phyloP scores from a whole-genome alignment of 768 basidiomycete species.

The Ephemerocybe angulata region DNA sequence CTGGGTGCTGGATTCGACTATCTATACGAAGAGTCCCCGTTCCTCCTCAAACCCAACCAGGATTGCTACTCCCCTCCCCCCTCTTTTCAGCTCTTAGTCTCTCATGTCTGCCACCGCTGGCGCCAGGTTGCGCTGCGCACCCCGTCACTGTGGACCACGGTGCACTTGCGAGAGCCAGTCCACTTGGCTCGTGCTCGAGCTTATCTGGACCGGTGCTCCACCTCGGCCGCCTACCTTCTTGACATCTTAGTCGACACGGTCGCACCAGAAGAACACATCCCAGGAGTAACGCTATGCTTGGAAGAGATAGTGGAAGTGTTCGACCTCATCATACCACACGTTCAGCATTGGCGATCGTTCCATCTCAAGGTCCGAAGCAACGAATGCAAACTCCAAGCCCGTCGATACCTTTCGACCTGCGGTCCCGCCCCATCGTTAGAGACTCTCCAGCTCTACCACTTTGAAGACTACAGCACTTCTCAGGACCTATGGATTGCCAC shows the following conservation, averaged over 20 bases:
- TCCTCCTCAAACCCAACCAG: conserved; percentile 47
- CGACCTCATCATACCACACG: conserved; percentile 40
- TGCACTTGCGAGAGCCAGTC: conserved; percentile 49
- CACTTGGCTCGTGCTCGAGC: conserved; percentile 47
- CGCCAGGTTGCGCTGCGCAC: conserved; percentile 50
- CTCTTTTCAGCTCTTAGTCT: conserved; percentile 52
- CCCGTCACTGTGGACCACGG: conserved; percentile 50
- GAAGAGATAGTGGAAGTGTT: conserved; percentile 47
- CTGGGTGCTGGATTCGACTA: conserved; percentile 46
- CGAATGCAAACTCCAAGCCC: conserved; percentile 53
- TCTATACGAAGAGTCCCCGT: conserved; percentile 44
- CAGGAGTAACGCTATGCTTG: conserved; percentile 49
- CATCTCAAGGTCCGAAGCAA: conserved; percentile 58
- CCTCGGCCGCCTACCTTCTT: conserved; percentile 29
- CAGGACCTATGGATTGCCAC: conserved; percentile 54
- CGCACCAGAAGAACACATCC: conserved; percentile 42
- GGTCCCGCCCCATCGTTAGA: conserved; percentile 53
- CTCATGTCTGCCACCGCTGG: conserved; percentile 59
- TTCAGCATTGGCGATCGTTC: conserved; percentile 55
- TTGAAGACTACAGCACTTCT: conserved; percentile 50
- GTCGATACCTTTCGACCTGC: conserved; percentile 46
- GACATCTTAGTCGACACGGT: conserved; percentile 60
- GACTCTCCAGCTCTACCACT: conserved; percentile 62
- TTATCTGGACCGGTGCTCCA: conserved; percentile 39
- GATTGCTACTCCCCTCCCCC: conserved; percentile 37